Evolutionary conservation across 1,284 basidiomycete species (phyloP).

Genomic region (Puccinia novopanici): DNA sequence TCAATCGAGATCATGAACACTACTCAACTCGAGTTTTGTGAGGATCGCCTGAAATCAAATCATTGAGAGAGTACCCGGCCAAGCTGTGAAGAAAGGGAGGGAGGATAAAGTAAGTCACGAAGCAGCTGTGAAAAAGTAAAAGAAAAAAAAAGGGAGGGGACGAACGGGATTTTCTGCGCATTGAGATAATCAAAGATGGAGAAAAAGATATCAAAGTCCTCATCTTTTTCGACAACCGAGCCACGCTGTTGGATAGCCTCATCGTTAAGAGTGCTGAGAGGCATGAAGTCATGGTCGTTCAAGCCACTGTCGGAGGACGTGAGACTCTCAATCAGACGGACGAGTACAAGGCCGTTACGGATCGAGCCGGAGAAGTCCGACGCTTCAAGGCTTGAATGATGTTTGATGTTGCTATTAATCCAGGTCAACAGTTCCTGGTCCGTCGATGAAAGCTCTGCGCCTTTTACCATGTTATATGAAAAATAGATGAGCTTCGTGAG

Average conservation of each 20-base stretch:
- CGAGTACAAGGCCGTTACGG: constrained; percentile 53
- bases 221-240: constrained; percentile 51
- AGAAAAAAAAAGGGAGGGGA: neutral
- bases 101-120: neutral
- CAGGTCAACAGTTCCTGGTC: constrained; percentile 71
- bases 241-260: neutral
- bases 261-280: constrained; percentile 22
- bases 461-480: constrained; percentile 31
- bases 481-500: constrained; percentile 6
- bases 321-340: constrained; percentile 41
- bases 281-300: constrained; percentile 43
- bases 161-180: constrained; percentile 34
- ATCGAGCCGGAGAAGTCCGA: constrained; percentile 53
- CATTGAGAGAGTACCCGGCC: constrained; percentile 40
- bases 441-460: constrained; percentile 53
- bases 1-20: neutral
- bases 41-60: constrained; percentile 38
- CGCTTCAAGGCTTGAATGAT: neutral
- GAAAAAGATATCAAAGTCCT: constrained; percentile 51
- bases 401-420: constrained; percentile 68
- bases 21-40: constrained; percentile 30
- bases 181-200: constrained; percentile 39
- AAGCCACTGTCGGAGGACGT: constrained; percentile 42
- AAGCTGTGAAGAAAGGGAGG: constrained; percentile 3
- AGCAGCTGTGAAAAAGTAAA: neutral